Percentiles rank a stretch among this genome's conserved stretches.
These are phyloP conservation scores for Tylopilus sp. DNA, from an alignment of 1,284 basidiomycete species.

Conservation along the genomic window DNA sequence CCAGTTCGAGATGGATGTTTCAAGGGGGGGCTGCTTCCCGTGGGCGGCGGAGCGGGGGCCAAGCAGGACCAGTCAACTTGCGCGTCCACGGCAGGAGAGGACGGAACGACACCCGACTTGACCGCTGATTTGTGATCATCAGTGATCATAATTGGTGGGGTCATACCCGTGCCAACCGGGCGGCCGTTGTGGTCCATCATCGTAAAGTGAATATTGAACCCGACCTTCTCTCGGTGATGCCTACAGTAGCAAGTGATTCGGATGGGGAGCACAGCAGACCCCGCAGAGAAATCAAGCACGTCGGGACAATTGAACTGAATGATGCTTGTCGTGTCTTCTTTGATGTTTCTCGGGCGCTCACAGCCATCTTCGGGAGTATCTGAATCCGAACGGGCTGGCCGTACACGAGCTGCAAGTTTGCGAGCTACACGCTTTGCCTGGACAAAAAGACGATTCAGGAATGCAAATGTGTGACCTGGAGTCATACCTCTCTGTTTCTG, in stretches of 20 bases:
- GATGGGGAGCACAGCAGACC: conserved; percentile 86
- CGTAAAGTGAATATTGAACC: conserved; percentile 91
- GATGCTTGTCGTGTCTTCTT: conserved; percentile 78
- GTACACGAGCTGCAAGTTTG: conserved; percentile 75
- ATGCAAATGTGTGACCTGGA: conserved; percentile 7
- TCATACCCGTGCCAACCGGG: conserved; percentile 79
- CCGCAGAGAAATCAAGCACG: conserved; percentile 85
- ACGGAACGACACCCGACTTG: conserved; percentile 29
- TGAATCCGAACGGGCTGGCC: conserved; percentile 74
- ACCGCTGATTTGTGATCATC: conserved; percentile 93
- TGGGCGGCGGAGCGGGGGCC: conserved; percentile 20
- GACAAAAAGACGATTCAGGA: conserved; percentile 8
- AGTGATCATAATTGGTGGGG: conserved; percentile 97
- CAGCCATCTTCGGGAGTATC: conserved; percentile 57
- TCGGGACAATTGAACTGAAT: conserved; percentile 96
- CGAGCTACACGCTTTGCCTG: conserved; percentile 86
- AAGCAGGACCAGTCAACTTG: conserved; percentile 48
- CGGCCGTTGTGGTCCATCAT: conserved; percentile 81
- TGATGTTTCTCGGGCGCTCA: conserved; percentile 42
- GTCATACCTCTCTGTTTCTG: conserved; percentile 73
- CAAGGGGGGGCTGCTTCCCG: conserved; percentile 37
- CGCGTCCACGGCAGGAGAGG: conserved; percentile 25
- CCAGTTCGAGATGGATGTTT: conserved; percentile 42
- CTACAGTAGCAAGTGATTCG: conserved; percentile 99
- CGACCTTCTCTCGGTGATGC: conserved; percentile 96